Evolutionary conservation across 176 grass and related monocot genomes (phyloP).

Genomic region (Triticum urartu): DNA sequence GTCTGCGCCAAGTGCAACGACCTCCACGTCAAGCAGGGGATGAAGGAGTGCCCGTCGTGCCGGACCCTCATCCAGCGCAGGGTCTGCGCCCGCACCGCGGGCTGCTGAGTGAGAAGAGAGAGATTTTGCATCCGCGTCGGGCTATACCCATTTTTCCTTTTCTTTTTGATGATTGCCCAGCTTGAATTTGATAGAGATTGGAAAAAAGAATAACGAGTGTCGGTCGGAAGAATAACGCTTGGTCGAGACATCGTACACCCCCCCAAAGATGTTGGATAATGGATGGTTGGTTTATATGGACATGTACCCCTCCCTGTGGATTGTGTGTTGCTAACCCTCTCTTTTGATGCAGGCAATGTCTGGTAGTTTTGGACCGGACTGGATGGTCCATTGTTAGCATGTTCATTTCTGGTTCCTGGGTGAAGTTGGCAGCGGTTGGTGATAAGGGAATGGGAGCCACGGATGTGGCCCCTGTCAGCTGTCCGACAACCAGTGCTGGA

Average conservation of each 20-base stretch:
- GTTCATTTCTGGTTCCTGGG: background rate
- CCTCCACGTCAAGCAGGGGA: slow-evolving; percentile 88
- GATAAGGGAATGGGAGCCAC: background rate
- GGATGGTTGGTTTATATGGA: slow-evolving; percentile 44
- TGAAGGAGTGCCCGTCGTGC: slow-evolving; percentile 94
- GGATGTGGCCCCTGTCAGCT: background rate
- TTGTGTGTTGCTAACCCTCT: background rate
- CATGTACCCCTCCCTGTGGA: background rate
- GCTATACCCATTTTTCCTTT: slow-evolving; percentile 37
- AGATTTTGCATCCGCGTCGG: slow-evolving; percentile 12
- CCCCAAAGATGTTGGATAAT: slow-evolving; percentile 22
- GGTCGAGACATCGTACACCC: slow-evolving; percentile 11
- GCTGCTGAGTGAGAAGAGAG: slow-evolving; percentile 27
- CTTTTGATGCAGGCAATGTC: background rate
- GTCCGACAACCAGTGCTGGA: background rate
- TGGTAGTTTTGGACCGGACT: background rate
- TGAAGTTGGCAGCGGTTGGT: background rate
- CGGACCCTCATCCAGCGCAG: slow-evolving; percentile 78
- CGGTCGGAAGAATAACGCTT: slow-evolving; percentile 38
- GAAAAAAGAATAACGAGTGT: slow-evolving; percentile 53
- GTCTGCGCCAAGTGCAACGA: slow-evolving; percentile 76
- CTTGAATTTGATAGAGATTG: slow-evolving; percentile 52
- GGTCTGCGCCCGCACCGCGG: slow-evolving; percentile 42
- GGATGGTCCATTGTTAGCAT: background rate
- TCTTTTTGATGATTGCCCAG: slow-evolving; percentile 29